Evolutionary conservation across 2,329 filamentous ascomycete species (phyloP), one percentile per base, ranked within the genome.

Genomic region (Rutstroemia sp.): DNA sequence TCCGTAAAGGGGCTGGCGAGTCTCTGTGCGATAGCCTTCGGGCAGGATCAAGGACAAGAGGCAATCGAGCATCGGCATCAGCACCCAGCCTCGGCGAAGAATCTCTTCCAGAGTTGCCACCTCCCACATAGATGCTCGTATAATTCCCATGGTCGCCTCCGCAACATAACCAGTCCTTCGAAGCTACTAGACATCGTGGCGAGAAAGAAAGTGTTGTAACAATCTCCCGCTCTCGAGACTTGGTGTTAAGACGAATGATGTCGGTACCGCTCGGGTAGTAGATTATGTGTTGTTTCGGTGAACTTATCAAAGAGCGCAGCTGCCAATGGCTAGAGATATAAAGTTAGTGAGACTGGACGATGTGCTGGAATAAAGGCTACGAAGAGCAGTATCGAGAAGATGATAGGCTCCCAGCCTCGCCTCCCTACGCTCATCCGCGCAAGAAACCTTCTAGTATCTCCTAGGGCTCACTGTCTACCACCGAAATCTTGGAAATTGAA

Each of bases 111-210:
- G 49, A 27, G 27, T 54, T 57, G 37, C 56, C 48, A 44, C 67
- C 59, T 39, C 63, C 63, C 17, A 69, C 54, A 51, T 61, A 62
- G 45, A 70, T 60, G 6, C 63, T 61, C 45, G 66, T 86, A 68
- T 95, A 96, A 68, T 95, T 87, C 57, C 94, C 94, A 62, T 84
- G 83, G 65, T 95, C 87, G 58, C 92, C 92, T 48, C 92, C 94
- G 48, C 92, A 89, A 65, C 89, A 96, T 39, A 97, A 80, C 87
- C 89, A 97, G 52, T 91, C 91, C 65, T 88, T 82, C 53, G 84
- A 86, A 7, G 89, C 88, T n/a, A 89, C 87, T 6, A 96, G 81
- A 71, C 92, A 97, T 73, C 89, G 82, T n/a, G 92, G 88, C 65
- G 72, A 81, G 71, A 85, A 94, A 63, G 78, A 83, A 63, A 92